phyloP scores from a whole-genome alignment of 2,329 filamentous ascomycete species.

The Capronia epimyces region DNA sequence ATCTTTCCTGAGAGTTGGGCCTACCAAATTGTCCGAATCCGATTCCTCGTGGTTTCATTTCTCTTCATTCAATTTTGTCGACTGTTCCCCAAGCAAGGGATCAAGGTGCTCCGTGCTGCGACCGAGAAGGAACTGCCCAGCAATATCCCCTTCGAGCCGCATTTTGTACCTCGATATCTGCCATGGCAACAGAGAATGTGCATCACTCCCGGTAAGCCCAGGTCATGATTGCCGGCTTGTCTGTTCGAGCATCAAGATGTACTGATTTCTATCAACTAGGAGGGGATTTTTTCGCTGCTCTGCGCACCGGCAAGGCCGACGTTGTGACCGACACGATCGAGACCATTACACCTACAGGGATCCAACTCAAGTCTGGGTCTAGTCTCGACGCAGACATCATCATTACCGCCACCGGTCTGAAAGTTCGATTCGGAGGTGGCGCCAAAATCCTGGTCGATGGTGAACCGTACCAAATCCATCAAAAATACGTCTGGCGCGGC shows the following conservation, averaged over 20 bases:
- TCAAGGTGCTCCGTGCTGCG: constrained; percentile 18
- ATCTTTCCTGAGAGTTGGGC: constrained; percentile 22
- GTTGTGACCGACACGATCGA: constrained; percentile 54
- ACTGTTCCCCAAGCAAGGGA: constrained; percentile 20
- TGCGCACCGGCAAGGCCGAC: constrained; percentile 47
- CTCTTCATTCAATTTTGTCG: constrained; percentile 28
- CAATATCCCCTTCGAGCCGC: constrained; percentile 50
- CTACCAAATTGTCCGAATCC: constrained; percentile 21
- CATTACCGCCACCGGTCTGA: constrained; percentile 43
- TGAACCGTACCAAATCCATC: constrained; percentile 30
- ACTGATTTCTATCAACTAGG: no score
- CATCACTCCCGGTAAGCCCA: constrained; percentile 36
- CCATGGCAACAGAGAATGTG: constrained; percentile 74
- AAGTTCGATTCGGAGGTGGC: constrained; percentile 38
- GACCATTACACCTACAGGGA: constrained; percentile 45
- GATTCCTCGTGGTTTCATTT: constrained; percentile 20
- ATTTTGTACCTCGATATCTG: constrained; percentile 56
- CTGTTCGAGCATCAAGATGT: no score
- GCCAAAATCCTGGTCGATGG: constrained; percentile 37
- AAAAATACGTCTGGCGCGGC: constrained; percentile 42
- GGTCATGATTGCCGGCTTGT: no score
- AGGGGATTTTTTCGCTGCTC: constrained; percentile 53
- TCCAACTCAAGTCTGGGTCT: constrained; percentile 44
- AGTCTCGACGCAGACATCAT: constrained; percentile 40
- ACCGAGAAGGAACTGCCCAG: constrained; percentile 23